A percentile compares a stretch with the other conserved stretches of the same genome.
These are phyloP conservation scores for Dimocarpus longan DNA, from an alignment of 345 rosid species.

Conservation along the genomic window DNA sequence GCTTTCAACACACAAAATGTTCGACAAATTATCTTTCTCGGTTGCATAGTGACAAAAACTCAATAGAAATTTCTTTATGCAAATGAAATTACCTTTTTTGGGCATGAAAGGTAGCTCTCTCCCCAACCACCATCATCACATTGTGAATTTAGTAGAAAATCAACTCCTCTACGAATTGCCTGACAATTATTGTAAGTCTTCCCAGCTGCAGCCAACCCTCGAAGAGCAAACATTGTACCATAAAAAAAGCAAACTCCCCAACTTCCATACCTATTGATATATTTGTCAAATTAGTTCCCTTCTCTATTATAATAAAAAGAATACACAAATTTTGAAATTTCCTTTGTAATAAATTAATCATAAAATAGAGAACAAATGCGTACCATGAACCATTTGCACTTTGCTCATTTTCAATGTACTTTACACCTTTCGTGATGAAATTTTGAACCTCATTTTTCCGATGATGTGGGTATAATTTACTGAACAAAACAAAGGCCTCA, in stretches of 20 bases:
- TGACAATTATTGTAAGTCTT: slow-evolving; percentile 34
- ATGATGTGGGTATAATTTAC: slow-evolving; percentile 40
- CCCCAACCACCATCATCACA: slow-evolving; percentile 56
- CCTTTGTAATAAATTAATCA: no score
- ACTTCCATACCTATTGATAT: slow-evolving; percentile 38
- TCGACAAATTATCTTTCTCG: no score
- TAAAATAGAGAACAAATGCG: no score
- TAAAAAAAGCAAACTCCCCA: slow-evolving; percentile 52
- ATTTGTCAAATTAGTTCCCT: not conserved
- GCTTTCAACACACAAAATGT: no score
- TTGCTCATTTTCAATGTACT: slow-evolving; percentile 43
- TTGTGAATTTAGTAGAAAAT: slow-evolving; percentile 43
- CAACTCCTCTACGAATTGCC: slow-evolving; percentile 34
- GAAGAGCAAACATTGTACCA: slow-evolving; percentile 45
- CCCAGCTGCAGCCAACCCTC: slow-evolving; percentile 46
- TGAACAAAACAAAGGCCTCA: slow-evolving; percentile 46
- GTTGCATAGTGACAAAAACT: no score
- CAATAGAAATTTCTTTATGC: no score
- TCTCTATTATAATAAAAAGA: no score
- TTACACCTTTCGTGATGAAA: slow-evolving; percentile 40
- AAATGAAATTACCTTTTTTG: slow-evolving; percentile 30
- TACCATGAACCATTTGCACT: slow-evolving; percentile 60
- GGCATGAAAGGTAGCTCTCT: slow-evolving; percentile 48
- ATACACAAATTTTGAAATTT: no score
- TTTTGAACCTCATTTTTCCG: slow-evolving; percentile 41